Conservation (phyloP, 1,284 basidiomycete genomes). For the Mrakiaceae sp. region DNA sequence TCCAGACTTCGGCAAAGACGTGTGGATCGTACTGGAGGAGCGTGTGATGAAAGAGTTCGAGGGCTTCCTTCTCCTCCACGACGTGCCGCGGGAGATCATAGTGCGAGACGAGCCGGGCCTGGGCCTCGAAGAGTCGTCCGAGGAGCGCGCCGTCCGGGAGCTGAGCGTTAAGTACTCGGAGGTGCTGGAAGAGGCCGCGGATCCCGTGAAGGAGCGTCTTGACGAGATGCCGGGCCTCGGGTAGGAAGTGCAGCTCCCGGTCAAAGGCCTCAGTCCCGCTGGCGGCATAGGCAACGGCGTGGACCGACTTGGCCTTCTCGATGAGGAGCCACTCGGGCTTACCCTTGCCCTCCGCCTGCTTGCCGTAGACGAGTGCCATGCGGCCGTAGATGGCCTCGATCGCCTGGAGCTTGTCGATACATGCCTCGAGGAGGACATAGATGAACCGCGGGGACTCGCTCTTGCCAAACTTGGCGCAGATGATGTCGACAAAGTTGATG, state of each 20-base stretch:
- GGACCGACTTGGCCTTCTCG: constrained; percentile 67
- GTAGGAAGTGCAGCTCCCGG: constrained; percentile 16
- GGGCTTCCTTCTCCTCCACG: constrained; percentile 72
- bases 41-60: constrained; percentile 73
- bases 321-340: constrained; percentile 45
- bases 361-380: constrained; percentile 28
- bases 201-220: constrained; percentile 84
- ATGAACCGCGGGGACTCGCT: constrained; percentile 58
- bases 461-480: constrained; percentile 59
- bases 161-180: constrained; percentile 69
- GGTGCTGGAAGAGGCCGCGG: constrained; percentile 63
- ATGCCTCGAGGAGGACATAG: constrained; percentile 66
- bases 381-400: constrained; percentile 53
- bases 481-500: constrained; percentile 76
- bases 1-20: constrained; percentile 91
- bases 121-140: constrained; percentile 74
- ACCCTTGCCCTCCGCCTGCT: constrained; percentile 31
- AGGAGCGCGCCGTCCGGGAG: constrained; percentile 78
- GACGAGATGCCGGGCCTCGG: constrained; percentile 76
- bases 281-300: constrained; percentile 56
- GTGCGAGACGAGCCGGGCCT: constrained; percentile 71
- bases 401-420: constrained; percentile 75
- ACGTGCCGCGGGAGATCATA: constrained; percentile 62
- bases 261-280: constrained; percentile 56
- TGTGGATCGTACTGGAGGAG: constrained; percentile 75